A percentile compares a stretch with the other conserved stretches of the same genome.
Conservation (phyloP, 2,329 filamentous ascomycete species). For the Aschersonia sp. region DNA sequence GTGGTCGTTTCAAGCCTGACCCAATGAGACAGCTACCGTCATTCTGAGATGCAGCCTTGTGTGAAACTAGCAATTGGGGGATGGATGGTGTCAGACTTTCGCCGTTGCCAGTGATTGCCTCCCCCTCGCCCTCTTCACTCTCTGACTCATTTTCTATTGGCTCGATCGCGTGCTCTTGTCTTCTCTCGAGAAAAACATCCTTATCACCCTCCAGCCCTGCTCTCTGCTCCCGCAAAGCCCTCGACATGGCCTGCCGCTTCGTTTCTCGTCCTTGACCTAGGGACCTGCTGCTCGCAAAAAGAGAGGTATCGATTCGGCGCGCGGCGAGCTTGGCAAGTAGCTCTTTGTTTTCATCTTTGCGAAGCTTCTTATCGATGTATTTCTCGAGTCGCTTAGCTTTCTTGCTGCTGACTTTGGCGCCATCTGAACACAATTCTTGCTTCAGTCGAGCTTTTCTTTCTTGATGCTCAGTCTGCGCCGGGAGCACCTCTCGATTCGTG, state of each 20-base stretch:
- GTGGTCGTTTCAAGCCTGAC: slow-evolving; percentile 71
- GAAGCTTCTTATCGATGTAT: slow-evolving; percentile 76
- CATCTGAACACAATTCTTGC: slow-evolving; percentile 35
- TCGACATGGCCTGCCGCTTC: slow-evolving; percentile 52
- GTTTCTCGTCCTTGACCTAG: slow-evolving; percentile 60
- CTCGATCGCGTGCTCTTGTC: slow-evolving; percentile 13
- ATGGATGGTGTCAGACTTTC: neutral
- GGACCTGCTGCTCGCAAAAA: slow-evolving; percentile 64
- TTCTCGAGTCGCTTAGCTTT: slow-evolving; percentile 55
- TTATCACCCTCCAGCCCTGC: slow-evolving; percentile 46
- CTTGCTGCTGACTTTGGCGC: slow-evolving; percentile 44
- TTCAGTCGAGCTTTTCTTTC: slow-evolving; percentile 41
- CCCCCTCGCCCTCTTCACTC: slow-evolving; percentile 8
- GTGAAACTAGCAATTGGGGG: neutral
- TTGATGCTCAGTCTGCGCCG: slow-evolving; percentile 34
- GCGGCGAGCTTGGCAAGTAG: slow-evolving; percentile 72
- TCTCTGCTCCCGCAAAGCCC: slow-evolving; percentile 48
- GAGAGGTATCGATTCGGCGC: slow-evolving; percentile 66
- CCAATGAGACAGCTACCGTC: slow-evolving; percentile 30
- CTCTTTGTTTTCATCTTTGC: slow-evolving; percentile 81
- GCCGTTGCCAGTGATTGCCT: slow-evolving; percentile 3
- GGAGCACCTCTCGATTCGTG: slow-evolving; percentile 20
- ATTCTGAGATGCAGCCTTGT: neutral
- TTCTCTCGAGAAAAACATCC: slow-evolving; percentile 36
- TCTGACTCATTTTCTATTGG: slow-evolving; percentile 16